A percentile compares a stretch with the other conserved stretches of the same genome.
phyloP scores from a whole-genome alignment of 2,329 filamentous ascomycete species.

The Trichocomaceae sp. region DNA sequence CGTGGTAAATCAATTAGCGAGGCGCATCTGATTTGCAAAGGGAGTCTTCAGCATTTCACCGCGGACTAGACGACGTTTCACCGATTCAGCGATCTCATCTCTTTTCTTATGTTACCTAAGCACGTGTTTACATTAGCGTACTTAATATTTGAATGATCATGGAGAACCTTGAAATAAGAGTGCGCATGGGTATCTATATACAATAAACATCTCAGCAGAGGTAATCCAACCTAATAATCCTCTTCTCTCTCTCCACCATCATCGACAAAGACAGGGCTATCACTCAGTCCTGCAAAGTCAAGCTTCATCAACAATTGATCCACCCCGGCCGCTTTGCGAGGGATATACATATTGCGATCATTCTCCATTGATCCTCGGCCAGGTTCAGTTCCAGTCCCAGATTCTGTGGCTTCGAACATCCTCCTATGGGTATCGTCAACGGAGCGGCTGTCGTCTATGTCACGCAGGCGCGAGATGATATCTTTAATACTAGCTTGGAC shows the following conservation, averaged over 20 bases:
- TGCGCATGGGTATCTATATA: neutral
- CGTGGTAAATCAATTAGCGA: neutral
- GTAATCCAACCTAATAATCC: neutral
- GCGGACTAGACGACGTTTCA: neutral
- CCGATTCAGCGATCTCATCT: neutral
- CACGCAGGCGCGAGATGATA: slow-evolving; percentile 49
- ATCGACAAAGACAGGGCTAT: slow-evolving; percentile 8
- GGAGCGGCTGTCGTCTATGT: slow-evolving; percentile 54
- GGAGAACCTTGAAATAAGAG: neutral
- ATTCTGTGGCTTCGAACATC: slow-evolving; percentile 24
- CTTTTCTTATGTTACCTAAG: too few relatives aligned
- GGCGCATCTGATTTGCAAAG: neutral
- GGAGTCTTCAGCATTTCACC: neutral
- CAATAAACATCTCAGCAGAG: neutral
- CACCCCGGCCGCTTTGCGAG: slow-evolving; percentile 68
- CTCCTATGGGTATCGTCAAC: slow-evolving; percentile 27
- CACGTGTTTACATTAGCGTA: neutral
- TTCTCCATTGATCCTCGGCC: slow-evolving; percentile 23
- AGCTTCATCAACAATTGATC: slow-evolving; percentile 87
- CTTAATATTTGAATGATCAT: neutral
- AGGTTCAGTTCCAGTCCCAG: slow-evolving; percentile 6
- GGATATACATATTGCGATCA: slow-evolving; percentile 51
- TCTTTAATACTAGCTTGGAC: slow-evolving; percentile 63
- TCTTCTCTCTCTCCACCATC: neutral
- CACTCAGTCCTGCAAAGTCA: slow-evolving; percentile 48